phyloP scores from a whole-genome alignment of 257 asterid species.

The Solanum virginianum region DNA sequence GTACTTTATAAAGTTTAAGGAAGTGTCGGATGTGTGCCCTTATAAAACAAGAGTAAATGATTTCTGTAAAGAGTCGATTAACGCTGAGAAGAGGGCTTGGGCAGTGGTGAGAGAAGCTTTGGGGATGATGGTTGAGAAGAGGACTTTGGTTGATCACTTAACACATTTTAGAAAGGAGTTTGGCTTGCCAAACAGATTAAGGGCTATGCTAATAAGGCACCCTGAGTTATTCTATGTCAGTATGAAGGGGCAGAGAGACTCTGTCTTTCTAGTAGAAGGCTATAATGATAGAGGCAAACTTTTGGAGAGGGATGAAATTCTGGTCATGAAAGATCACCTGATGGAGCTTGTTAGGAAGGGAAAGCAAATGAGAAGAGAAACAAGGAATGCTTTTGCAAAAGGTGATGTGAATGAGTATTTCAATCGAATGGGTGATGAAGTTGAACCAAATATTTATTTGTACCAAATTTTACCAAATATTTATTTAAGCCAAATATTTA shows the following conservation, averaged over 20 bases:
- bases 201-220: conserved; percentile 91
- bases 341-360: conserved; percentile 60
- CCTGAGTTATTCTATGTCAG: conserved; percentile 93
- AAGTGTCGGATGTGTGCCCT: conserved; percentile 62
- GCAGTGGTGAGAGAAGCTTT: conserved; percentile 78
- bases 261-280: conserved; percentile 83
- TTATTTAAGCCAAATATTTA: too few relatives aligned
- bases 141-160: conserved; percentile 91
- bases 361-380: conserved; percentile 59
- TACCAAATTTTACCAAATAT: too few relatives aligned
- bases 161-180: conserved; percentile 90
- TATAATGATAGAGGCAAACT: conserved; percentile 62
- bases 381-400: conserved; percentile 17
- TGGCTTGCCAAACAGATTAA: conserved; percentile 69
- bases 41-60: conserved; percentile 39
- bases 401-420: background rate
- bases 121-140: conserved; percentile 77
- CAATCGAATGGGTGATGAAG: conserved; percentile 13
- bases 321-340: conserved; percentile 45
- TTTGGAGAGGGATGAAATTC: conserved; percentile 50
- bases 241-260: conserved; percentile 77
- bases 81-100: conserved; percentile 91
- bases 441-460: too few relatives aligned
- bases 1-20: conserved; percentile 50
- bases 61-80: conserved; percentile 46